Conservation (phyloP, 106 monocot species). For the Phalaenopsis aphrodite region DNA sequence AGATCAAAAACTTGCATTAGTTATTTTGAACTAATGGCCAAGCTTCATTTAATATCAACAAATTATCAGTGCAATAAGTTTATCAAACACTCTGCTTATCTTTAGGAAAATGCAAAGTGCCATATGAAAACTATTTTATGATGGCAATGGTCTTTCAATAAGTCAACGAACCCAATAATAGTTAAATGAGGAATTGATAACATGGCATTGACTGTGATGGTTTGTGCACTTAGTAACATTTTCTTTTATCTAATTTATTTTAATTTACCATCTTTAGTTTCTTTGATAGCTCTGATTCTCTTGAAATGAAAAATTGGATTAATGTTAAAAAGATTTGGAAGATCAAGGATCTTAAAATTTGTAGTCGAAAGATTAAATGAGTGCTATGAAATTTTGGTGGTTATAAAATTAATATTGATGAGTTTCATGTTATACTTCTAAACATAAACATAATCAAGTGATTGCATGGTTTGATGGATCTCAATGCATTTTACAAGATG, state of each 20-base stretch:
- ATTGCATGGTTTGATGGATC: neutral
- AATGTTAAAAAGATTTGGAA: neutral
- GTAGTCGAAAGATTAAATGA: neutral
- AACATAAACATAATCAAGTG: neutral
- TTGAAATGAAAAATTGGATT: neutral
- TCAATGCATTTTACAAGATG: neutral
- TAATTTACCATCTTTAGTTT: neutral
- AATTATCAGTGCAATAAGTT: neutral
- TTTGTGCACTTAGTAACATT: neutral
- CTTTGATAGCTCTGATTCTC: neutral
- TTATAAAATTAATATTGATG: neutral
- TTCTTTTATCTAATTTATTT: neutral
- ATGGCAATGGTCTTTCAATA: neutral
- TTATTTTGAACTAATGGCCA: neutral
- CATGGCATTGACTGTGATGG: neutral
- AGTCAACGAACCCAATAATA: neutral
- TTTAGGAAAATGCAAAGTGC: neutral
- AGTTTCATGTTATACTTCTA: neutral
- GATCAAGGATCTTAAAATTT: neutral
- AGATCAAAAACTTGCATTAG: neutral
- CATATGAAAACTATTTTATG: neutral
- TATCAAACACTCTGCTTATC: neutral
- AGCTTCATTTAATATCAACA: neutral
- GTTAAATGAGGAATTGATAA: neutral
- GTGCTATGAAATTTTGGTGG: neutral